Conservation (phyloP, 345 rosid species). For the Cardamine resedifolia region DNA sequence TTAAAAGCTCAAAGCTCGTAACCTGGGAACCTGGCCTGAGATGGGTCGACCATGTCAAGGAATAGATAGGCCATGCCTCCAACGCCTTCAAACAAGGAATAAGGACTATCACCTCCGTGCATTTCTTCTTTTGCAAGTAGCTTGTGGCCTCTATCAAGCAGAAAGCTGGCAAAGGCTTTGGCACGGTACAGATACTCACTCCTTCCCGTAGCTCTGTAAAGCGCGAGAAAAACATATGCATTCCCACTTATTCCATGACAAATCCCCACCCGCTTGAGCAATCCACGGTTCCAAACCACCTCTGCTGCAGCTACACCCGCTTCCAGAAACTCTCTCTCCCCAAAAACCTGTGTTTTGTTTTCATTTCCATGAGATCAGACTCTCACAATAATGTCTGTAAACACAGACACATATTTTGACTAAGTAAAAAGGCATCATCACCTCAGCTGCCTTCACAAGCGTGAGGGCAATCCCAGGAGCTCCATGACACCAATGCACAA, state of each 20-base stretch:
- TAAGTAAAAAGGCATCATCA: conserved; percentile 21
- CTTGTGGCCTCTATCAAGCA: conserved; percentile 55
- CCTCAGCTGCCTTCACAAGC: conserved; percentile 67
- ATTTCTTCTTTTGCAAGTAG: conserved; percentile 58
- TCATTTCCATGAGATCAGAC: background rate
- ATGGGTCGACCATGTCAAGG: conserved; percentile 56
- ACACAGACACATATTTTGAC: background rate
- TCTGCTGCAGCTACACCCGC: conserved; percentile 61
- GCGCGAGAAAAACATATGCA: conserved; percentile 58
- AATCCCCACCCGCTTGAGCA: conserved; percentile 68
- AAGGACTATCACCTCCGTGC: conserved; percentile 66
- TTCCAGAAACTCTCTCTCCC: conserved; percentile 54
- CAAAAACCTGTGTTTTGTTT: conserved; percentile 48
- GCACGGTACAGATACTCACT: conserved; percentile 53
- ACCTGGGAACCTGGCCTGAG: conserved; percentile 58
- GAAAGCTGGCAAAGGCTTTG: conserved; percentile 67
- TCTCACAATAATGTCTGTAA: background rate
- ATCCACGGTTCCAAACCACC: conserved; percentile 67
- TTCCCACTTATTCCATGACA: conserved; percentile 79
- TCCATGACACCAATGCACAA: conserved; percentile 83
- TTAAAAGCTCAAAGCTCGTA: conserved; percentile 47
- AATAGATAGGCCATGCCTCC: conserved; percentile 68
- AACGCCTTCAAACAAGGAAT: conserved; percentile 65
- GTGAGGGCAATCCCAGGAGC: conserved; percentile 73
- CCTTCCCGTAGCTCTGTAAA: conserved; percentile 56